A percentile compares a stretch with the other conserved stretches of the same genome.
Evolutionary conservation across 1,284 basidiomycete species (phyloP).

Genomic region (Amylostereum chailletii): DNA sequence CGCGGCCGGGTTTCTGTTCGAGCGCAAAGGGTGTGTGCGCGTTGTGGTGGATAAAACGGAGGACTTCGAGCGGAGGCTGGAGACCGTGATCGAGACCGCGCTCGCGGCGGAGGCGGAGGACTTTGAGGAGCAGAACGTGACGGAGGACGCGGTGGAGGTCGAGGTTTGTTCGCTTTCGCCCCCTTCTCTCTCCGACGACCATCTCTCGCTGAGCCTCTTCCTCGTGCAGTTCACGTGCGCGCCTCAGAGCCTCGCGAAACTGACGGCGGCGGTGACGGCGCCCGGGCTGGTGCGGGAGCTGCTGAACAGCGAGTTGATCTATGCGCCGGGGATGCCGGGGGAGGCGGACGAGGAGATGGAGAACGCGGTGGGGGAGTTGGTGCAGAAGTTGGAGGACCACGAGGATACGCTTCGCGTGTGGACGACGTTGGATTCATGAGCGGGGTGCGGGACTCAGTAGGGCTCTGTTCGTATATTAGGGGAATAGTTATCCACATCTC

Average conservation of each 20-base stretch:
- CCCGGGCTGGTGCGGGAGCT: slow-evolving; percentile 30
- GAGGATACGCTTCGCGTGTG: slow-evolving; percentile 60
- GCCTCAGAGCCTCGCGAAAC: slow-evolving; percentile 33
- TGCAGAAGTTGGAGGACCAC: slow-evolving; percentile 50
- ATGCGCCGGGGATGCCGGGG: slow-evolving; percentile 38
- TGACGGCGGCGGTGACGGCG: slow-evolving; percentile 34
- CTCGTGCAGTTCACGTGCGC: slow-evolving; percentile 45
- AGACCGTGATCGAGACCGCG: slow-evolving; percentile 42
- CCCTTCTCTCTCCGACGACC: neutral
- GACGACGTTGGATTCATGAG: slow-evolving; percentile 35
- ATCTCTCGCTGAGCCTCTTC: slow-evolving; percentile 3
- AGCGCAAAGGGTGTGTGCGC: slow-evolving; percentile 56
- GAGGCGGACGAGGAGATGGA: slow-evolving; percentile 31
- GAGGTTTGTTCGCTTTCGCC: slow-evolving; percentile 27
- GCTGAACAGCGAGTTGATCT: slow-evolving; percentile 48
- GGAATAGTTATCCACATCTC: neutral
- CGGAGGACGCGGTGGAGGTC: slow-evolving; percentile 26
- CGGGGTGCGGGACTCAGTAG: neutral
- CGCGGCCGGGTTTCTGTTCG: slow-evolving; percentile 73
- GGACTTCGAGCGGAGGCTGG: slow-evolving; percentile 34
- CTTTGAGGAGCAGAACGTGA: slow-evolving; percentile 31
- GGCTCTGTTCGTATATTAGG: neutral
- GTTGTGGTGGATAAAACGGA: slow-evolving; percentile 40
- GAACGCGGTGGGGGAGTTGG: slow-evolving; percentile 34
- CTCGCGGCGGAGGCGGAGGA: slow-evolving; percentile 47